Percentiles rank a stretch among this genome's conserved stretches.
phyloP scores from a whole-genome alignment of 345 rosid species.

The Gossypioides kirkii region DNA sequence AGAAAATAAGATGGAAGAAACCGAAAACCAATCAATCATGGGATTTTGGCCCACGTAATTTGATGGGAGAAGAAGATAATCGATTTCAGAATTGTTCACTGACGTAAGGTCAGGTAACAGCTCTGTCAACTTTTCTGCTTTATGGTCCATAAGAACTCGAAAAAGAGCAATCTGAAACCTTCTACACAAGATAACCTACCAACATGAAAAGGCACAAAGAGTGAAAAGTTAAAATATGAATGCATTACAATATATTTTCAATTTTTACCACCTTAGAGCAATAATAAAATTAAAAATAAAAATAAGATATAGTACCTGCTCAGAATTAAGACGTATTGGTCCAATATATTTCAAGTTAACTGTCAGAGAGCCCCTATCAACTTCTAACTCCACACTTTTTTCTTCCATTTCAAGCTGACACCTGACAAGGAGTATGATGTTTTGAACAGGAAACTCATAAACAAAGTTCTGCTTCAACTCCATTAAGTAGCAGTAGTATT shows the following conservation, averaged over 20 bases:
- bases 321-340: slow-evolving; percentile 28
- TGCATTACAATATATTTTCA: background rate
- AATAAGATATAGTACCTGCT: slow-evolving; percentile 30
- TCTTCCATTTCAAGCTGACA: slow-evolving; percentile 47
- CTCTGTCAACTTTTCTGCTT: slow-evolving; percentile 32
- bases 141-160: slow-evolving; percentile 49
- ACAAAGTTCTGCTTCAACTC: slow-evolving; percentile 40
- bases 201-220: slow-evolving; percentile 14
- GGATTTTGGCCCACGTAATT: slow-evolving; percentile 7
- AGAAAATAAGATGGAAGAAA: slow-evolving; percentile 38
- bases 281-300: background rate
- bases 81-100: slow-evolving; percentile 29
- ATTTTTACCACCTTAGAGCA: background rate
- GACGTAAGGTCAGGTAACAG: slow-evolving; percentile 26
- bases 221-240: background rate
- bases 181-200: slow-evolving; percentile 59
- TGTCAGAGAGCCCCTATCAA: slow-evolving; percentile 41
- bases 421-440: slow-evolving; percentile 56
- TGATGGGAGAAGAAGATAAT: slow-evolving; percentile 70
- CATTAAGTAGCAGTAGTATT: slow-evolving; percentile 54
- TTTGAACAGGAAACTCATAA: slow-evolving; percentile 33
- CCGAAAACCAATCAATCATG: slow-evolving; percentile 50
- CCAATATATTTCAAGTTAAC: slow-evolving; percentile 52
- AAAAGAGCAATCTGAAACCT: slow-evolving; percentile 61
- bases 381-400: slow-evolving; percentile 37